Evolutionary conservation across 1,284 basidiomycete genomes (phyloP), one percentile per base, ranked within the genome.

Genomic region (Volvariella volvacea): DNA sequence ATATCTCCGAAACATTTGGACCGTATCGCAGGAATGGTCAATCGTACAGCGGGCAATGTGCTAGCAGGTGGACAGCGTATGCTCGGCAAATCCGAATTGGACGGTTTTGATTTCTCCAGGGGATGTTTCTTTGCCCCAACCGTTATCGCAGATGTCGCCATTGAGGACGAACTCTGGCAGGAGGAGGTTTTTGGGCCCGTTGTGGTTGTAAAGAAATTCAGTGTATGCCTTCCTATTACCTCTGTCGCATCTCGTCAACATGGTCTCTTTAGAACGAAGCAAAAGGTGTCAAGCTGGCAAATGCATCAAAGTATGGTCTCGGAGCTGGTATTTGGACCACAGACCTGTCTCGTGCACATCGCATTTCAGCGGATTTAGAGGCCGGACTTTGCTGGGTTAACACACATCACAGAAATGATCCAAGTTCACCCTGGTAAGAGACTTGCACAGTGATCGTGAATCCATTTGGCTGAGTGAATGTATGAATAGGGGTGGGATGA

Each of bases 101-200:
- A 90, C 56, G 71, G 66, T 1, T 85, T 80, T 52, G 75, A 86
- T 58, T 79, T 88, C 52, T 74, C 77, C 7, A 55, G 59, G 37
- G 88, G 88, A 22, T 72, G 68, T 46, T 91, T 91, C 66, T 88
- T 80, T 61, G 73, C 84, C 9, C 88, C 88, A 0, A 92, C 89
- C 1, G 68, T 92, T 22, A 73, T 92, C 43, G 61, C 65, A 0
- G 72, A 78, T 46, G 70, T 87, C n/a, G 63, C 66, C 22, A 61
- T 68, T 1, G 62, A 74, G 22, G 79, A 85, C 53, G 74, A 76
- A 38, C 62, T 91, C 15, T 92, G 88, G 88, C 65, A 76, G 53
- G 86, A 91, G 60, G 88, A 92, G 58, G 68, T 88, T 12, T 89
- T 90, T 55, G 87, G 86, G 1, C 85, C 88, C 1, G 85, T 90